Percentiles rank a stretch among this genome's conserved stretches.
Evolutionary conservation across 345 rosid species (phyloP).

Genomic region (Euphorbia peplus): DNA sequence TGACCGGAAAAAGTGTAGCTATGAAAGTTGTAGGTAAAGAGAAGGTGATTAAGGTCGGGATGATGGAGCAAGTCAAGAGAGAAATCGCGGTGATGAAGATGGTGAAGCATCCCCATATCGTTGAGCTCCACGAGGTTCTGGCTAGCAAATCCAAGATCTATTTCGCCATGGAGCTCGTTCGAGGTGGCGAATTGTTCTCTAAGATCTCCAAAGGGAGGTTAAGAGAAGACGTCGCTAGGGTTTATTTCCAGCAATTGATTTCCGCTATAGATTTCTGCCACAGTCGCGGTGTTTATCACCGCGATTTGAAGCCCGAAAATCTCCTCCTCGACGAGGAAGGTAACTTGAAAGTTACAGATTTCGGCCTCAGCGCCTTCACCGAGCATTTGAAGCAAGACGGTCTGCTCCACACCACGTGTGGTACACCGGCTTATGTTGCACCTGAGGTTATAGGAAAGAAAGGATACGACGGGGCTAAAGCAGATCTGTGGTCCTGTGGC

Average conservation of each 20-base stretch:
- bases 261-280: conserved; percentile 91
- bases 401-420: conserved; percentile 75
- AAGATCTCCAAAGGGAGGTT: conserved; percentile 63
- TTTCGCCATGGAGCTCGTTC: conserved; percentile 87
- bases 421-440: conserved; percentile 89
- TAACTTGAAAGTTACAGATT: conserved; percentile 75
- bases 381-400: conserved; percentile 83
- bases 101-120: conserved; percentile 83
- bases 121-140: conserved; percentile 88
- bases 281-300: conserved; percentile 89
- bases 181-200: conserved; percentile 82
- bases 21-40: conserved; percentile 90
- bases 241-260: conserved; percentile 76
- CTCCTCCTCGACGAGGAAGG: conserved; percentile 74
- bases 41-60: conserved; percentile 75
- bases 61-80: conserved; percentile 85
- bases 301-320: conserved; percentile 89
- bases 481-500: conserved; percentile 96
- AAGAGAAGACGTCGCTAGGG: conserved; percentile 66
- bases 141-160: conserved; percentile 93
- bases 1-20: conserved; percentile 64
- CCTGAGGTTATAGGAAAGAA: conserved; percentile 84
- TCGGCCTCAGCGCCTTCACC: conserved; percentile 77
- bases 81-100: conserved; percentile 95
- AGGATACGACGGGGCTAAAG: conserved; percentile 89